Evolutionary conservation across 202 grass and related monocot species (phyloP).

Genomic region (Zoysia matrella): DNA sequence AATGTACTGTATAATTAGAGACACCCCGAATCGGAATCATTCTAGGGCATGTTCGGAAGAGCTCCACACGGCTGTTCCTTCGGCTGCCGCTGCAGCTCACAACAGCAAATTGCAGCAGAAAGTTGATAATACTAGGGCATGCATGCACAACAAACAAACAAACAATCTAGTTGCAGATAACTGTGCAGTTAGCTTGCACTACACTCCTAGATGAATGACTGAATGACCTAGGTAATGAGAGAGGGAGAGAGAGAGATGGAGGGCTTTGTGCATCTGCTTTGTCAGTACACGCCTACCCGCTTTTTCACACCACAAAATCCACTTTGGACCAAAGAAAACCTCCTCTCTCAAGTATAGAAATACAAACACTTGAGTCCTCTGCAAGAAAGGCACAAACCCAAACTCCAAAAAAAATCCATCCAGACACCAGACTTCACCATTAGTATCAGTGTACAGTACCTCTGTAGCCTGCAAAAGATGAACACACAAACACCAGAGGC

Average conservation of each 20-base stretch:
- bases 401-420: constrained; percentile 24
- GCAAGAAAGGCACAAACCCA: constrained; percentile 68
- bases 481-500: no score
- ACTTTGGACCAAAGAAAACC: constrained; percentile 46
- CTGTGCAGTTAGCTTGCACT: constrained; percentile 28
- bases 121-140: constrained; percentile 12
- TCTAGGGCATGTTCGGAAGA: no score
- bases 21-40: no score
- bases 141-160: constrained; percentile 47
- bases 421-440: constrained; percentile 1
- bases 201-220: constrained; percentile 22
- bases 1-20: no score
- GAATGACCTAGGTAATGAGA: constrained; percentile 36
- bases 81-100: no score
- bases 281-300: constrained; percentile 59
- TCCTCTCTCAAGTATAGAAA: neutral
- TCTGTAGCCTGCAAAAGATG: constrained; percentile 43
- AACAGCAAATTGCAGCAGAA: no score
- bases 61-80: no score
- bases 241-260: constrained; percentile 43
- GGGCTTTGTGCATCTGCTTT: constrained; percentile 48
- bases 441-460: neutral
- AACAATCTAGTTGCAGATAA: constrained; percentile 54
- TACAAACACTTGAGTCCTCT: constrained; percentile 23
- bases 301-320: constrained; percentile 61